phyloP scores from a whole-genome alignment of 2,329 filamentous ascomycete genomes.

The Penicillium sp. region DNA sequence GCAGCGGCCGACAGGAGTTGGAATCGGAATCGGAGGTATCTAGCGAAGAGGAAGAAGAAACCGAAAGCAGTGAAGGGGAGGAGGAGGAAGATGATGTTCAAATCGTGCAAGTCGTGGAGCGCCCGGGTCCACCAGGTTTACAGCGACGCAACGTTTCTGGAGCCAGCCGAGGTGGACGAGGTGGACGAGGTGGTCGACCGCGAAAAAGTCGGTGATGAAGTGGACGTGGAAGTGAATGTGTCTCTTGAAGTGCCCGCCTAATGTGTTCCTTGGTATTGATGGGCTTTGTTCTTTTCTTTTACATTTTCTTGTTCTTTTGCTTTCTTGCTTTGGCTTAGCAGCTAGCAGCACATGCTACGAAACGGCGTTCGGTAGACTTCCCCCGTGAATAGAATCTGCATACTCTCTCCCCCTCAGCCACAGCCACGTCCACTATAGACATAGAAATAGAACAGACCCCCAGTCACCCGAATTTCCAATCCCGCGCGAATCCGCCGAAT shows the following conservation, averaged over 20 bases:
- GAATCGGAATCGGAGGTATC: slow-evolving; percentile 23
- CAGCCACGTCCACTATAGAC: too few species aligned
- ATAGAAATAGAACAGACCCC: too few species aligned
- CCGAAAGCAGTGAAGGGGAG: slow-evolving; percentile 35
- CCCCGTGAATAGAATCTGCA: not conserved
- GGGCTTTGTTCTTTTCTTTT: slow-evolving; percentile 7
- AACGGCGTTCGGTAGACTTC: slow-evolving; percentile 2
- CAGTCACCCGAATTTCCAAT: too few species aligned
- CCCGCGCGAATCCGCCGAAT: too few species aligned
- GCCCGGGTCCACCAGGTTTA: slow-evolving; percentile 25
- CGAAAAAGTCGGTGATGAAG: slow-evolving; percentile 28
- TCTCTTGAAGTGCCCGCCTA: slow-evolving; percentile 3
- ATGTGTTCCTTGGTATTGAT: slow-evolving; percentile 1
- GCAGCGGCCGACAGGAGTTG: slow-evolving; percentile 18
- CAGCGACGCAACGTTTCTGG: slow-evolving; percentile 25
- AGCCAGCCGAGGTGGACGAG: slow-evolving; percentile 8
- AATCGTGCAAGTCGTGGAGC: slow-evolving; percentile 36
- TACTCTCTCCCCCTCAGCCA: too few species aligned
- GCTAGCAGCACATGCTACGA: slow-evolving; percentile 2
- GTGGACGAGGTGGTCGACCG: slow-evolving; percentile 23
- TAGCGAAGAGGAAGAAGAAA: slow-evolving; percentile 27
- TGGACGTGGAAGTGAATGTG: slow-evolving; percentile 7
- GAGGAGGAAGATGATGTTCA: slow-evolving; percentile 38
- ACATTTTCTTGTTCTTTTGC: slow-evolving; percentile 1
- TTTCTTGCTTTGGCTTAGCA: not conserved